Evolutionary conservation across 257 asterid species (phyloP).

Genomic region (Ajuga chamaepitys): DNA sequence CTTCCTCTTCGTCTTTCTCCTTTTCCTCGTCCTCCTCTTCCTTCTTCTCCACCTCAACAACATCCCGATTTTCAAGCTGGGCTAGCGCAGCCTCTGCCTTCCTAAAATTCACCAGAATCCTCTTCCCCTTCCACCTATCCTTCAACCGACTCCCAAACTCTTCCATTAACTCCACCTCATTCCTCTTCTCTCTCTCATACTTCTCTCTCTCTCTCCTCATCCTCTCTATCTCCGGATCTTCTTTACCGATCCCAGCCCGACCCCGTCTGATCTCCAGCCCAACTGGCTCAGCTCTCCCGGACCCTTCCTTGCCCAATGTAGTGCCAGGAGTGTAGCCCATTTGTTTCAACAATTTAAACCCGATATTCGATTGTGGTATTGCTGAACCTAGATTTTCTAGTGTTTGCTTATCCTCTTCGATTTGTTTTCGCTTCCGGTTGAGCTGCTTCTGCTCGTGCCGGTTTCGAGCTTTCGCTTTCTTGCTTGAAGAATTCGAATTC

Average conservation of each 20-base stretch:
- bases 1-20: constrained; percentile 55
- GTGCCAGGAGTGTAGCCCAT: constrained; percentile 97
- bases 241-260: constrained; percentile 82
- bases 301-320: constrained; percentile 80
- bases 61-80: constrained; percentile 81
- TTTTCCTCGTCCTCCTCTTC: constrained; percentile 41
- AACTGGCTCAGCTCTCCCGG: constrained; percentile 74
- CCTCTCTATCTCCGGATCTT: constrained; percentile 57
- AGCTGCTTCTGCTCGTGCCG: constrained; percentile 65
- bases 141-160: constrained; percentile 76
- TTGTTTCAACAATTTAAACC: constrained; percentile 83
- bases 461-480: constrained; percentile 48
- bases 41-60: constrained; percentile 50
- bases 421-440: constrained; percentile 56
- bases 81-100: constrained; percentile 89
- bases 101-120: constrained; percentile 51
- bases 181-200: constrained; percentile 36
- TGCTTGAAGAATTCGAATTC: constrained; percentile 36
- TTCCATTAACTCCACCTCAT: constrained; percentile 50
- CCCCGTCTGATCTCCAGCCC: constrained; percentile 78
- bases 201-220: constrained; percentile 52
- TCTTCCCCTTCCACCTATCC: constrained; percentile 74
- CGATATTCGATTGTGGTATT: constrained; percentile 86
- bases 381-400: constrained; percentile 57
- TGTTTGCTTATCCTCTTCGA: constrained; percentile 69